Percentiles rank a stretch among this genome's conserved stretches.
Evolutionary conservation across 129 eudicot genomes (phyloP).

Genomic region (Daucus carota): DH1_v3.0 NC_030383.2:61569501-61570000

Average conservation of each 20-base stretch:
- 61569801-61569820: constrained; percentile 98
- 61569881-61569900: neutral
- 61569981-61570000: neutral
- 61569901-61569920: neutral
- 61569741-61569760: constrained; percentile 98
- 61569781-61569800: constrained; percentile 95
- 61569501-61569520: neutral
- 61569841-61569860: constrained; percentile 96
- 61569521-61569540: neutral
- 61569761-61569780: constrained; percentile 99
- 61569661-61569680: neutral
- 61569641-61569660: neutral
- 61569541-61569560: neutral
- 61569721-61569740: constrained; percentile 66
- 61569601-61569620: neutral
- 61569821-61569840: constrained; percentile 91
- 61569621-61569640: neutral
- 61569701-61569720: neutral
- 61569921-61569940: neutral
- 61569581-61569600: neutral
- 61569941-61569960: neutral
- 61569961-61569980: neutral
- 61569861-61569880: constrained; percentile 99
- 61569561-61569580: neutral
- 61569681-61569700: neutral